Evolutionary conservation across 2,329 filamentous ascomycete species (phyloP).

Genomic region (Apiospora koreana): DNA sequence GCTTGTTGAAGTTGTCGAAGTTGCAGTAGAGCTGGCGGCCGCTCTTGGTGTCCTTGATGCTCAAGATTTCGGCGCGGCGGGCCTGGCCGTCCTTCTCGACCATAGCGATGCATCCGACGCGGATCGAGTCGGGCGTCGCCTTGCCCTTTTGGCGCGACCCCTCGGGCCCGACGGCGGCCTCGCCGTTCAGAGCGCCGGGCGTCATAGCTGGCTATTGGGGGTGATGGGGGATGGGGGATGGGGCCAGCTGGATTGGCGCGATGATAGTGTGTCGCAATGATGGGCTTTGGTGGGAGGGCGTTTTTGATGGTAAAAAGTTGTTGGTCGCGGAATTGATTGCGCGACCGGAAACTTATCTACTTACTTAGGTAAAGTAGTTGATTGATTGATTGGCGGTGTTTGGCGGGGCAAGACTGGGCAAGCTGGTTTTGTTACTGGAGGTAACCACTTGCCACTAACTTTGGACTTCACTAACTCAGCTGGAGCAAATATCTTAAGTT

Average conservation of each 20-base stretch:
- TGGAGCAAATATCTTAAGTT: too few relatives aligned
- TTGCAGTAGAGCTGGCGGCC: slow-evolving; percentile 92
- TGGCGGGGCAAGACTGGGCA: slow-evolving; percentile 5
- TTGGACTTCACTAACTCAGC: neutral
- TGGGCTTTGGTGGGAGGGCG: slow-evolving; percentile 18
- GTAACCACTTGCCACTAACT: neutral
- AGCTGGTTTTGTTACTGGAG: neutral
- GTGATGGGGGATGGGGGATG: slow-evolving; percentile 21
- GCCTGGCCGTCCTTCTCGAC: slow-evolving; percentile 75
- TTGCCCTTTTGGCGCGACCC: slow-evolving; percentile 70
- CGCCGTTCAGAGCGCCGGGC: slow-evolving; percentile 48
- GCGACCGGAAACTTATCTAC: neutral
- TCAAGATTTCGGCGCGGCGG: slow-evolving; percentile 94
- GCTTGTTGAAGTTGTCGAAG: slow-evolving; percentile 98
- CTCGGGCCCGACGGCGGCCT: slow-evolving; percentile 57
- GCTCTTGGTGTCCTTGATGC: slow-evolving; percentile 86
- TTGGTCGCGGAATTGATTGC: neutral
- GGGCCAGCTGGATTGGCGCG: neutral
- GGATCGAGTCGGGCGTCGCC: slow-evolving; percentile 81
- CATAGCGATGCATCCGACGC: slow-evolving; percentile 61
- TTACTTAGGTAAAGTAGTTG: too few relatives aligned
- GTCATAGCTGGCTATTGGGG: slow-evolving; percentile 52
- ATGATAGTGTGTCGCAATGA: slow-evolving; percentile 34
- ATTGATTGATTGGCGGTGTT: neutral
- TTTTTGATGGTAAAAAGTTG: neutral